Base-by-base conservation (phyloP, 2,329 filamentous ascomycete genomes). In the Colletotrichum scovillei region DNA sequence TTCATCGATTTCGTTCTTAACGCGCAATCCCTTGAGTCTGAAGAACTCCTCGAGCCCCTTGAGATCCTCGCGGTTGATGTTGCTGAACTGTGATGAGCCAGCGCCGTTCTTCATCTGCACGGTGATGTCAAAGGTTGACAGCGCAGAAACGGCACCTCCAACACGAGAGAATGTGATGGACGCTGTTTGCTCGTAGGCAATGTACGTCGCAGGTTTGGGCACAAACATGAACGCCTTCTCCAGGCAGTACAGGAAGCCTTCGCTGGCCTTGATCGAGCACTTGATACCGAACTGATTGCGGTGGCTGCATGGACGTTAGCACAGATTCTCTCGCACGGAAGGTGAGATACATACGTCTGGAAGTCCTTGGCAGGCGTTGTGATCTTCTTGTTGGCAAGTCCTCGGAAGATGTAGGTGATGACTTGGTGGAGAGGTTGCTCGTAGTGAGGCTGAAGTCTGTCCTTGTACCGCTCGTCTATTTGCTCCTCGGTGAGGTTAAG, bases 171-270 rank as follows among this genome's bases (percentile, higher is more conserved):
- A 98, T 46, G 95, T 98, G 76, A 99, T 93, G 63, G 93, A 94
- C 64, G 94, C 90, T 46, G 97, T 94, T 80, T 98, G 94, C 79
- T 99, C 97, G 84, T 98, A 97, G 74, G 94, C 93, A 74, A 99
- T 96, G 85, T 98, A 99, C 1, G 96, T 98, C 19, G 97, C 95
- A 1, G 97, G 97, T 86, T 99, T 99, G 38, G 97, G 97, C 19
- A 99, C 97, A 82, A 99, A 99, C 91, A 99, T 97, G 84, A 99
- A 97, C 8, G 95, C 96, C 85, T 98, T 98, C 84, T 99, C 97
- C 77, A 99, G 86, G 82, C 95, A 98, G 89, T 97, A 99, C 63
- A 99, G 87, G 81, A 98, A 95, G 74, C 97, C 97, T 85, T 99
- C 97, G 83, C 97, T 98, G 67, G 97, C 97, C 86, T 99, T 99